These are phyloP conservation scores for Albatrellus sp. DNA, from an alignment of 1,284 basidiomycete species.

Conservation along the genomic window DNA sequence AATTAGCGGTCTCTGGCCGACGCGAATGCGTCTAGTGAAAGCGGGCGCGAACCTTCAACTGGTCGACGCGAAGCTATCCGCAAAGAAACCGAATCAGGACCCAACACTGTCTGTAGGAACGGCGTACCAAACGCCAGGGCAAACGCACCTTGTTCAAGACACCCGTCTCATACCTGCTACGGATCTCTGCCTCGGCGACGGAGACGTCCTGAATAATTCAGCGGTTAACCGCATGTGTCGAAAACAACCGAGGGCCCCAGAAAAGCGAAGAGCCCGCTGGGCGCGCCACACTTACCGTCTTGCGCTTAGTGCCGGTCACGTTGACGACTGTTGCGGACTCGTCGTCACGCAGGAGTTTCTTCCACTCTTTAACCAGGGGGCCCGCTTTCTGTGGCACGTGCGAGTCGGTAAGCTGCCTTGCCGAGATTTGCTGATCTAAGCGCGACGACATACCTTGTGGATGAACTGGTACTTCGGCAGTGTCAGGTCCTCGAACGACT, in stretches of 20 bases:
- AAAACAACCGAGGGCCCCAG: background rate
- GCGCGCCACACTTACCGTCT: constrained; percentile 39
- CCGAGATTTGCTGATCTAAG: constrained; percentile 4
- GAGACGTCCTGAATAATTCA: constrained; percentile 32
- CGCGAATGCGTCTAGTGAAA: background rate
- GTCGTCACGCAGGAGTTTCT: constrained; percentile 53
- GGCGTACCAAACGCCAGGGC: too few species aligned
- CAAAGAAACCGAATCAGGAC: constrained; percentile 7
- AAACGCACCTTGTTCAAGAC: constrained; percentile 49
- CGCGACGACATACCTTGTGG: constrained; percentile 45
- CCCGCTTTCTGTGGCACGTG: constrained; percentile 51
- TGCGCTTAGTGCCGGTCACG: constrained; percentile 50
- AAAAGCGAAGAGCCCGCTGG: background rate
- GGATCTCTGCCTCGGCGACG: constrained; percentile 57
- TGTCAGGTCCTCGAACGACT: constrained; percentile 69
- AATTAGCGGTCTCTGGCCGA: background rate
- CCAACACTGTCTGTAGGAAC: too few species aligned
- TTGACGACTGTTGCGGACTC: constrained; percentile 40
- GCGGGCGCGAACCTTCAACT: constrained; percentile 48
- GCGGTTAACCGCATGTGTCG: background rate
- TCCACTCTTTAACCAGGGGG: constrained; percentile 65
- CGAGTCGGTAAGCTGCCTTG: background rate
- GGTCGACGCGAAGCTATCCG: constrained; percentile 59
- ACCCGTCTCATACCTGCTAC: constrained; percentile 46
- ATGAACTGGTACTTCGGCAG: constrained; percentile 70